Evolutionary conservation across 1,284 basidiomycete species (phyloP), one percentile per base, ranked within the genome.

Genomic region (Boletus hoseneyae): DNA sequence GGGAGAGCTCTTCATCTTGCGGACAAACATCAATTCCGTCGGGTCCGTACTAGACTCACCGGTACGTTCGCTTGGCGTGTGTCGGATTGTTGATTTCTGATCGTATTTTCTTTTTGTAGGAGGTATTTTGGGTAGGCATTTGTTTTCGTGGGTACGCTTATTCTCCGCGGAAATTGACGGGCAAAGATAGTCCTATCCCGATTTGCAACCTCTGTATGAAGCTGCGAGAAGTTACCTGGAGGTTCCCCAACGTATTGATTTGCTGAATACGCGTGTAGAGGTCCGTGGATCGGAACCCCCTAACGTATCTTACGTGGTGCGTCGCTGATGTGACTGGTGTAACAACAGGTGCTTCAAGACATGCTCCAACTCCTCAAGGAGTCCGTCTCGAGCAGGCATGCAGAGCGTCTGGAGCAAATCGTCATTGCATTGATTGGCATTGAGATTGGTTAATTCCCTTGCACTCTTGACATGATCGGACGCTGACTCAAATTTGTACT

Each of bases 321-420:
- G 38, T 27, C 10, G 41, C 42, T 63, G 34, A 63, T 33, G 6
- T 23, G 6, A 29, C n/a, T 5, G 32, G 37, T 35, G 27, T 35
- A 5, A 38, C 6, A 30, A 43, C 57, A 92, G 89, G 89, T 97
- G 51, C 73, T 98, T 35, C 94, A 98, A 76, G 94, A 98, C 67
- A 97, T 98, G 91, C 81, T 98, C 9, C 90, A 94, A 67, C 78
- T 98, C 47, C 75, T 98, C 43, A 97, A 97, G 71, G 95, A 97
- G 70, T 90, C 90, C 9, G 95, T 97, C 32, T 93, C 92, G 19
- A 92, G 85, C 55, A 83, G 85, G 60, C 94, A 98, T 61, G 85
- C 91, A 2, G 94, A 98, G 69, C 83, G 93, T 35, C 76, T 98
- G n/a, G 94, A 98, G 69, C 90, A 92, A 60, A 93, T 98, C 56